A percentile compares a stretch with the other conserved stretches of the same genome.
Conservation (phyloP, 805 yeast species). For the Lipomyces oligophaga region DNA sequence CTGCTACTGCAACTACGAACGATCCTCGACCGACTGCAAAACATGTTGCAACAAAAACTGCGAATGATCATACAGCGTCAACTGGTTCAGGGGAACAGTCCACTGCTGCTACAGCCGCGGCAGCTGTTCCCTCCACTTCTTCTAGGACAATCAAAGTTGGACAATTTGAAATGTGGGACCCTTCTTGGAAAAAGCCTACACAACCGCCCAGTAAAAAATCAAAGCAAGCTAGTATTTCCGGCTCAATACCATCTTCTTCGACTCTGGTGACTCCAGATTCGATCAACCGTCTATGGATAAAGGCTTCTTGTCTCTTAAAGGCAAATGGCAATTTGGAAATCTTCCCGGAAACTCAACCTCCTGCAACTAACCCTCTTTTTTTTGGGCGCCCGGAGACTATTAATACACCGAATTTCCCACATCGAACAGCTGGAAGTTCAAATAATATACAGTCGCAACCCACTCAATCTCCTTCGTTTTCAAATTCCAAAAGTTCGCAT, state of each 20-base stretch:
- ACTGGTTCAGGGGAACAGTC: background rate
- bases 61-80: background rate
- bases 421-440: background rate
- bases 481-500: slow-evolving; percentile 10
- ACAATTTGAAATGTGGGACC: slow-evolving; percentile 24
- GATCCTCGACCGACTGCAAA: background rate
- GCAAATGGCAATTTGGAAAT: slow-evolving; percentile 24
- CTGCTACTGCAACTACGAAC: background rate
- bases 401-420: background rate
- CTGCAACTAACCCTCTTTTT: slow-evolving; percentile 4
- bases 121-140: too few relatives aligned
- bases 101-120: too few relatives aligned
- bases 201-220: background rate
- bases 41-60: background rate
- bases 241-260: background rate
- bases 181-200: slow-evolving; percentile 1
- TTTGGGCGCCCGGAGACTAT: background rate
- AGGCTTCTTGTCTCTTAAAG: slow-evolving; percentile 22
- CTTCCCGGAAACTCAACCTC: slow-evolving; percentile 13
- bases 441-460: too few relatives aligned
- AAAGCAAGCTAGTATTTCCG: slow-evolving; percentile 1
- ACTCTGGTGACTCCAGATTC: background rate
- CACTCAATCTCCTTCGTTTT: background rate
- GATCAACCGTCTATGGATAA: slow-evolving; percentile 9
- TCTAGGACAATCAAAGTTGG: slow-evolving; percentile 26